phyloP scores from a whole-genome alignment of 108 stramenopile species.

The Parietichytrium sp. region DNA sequence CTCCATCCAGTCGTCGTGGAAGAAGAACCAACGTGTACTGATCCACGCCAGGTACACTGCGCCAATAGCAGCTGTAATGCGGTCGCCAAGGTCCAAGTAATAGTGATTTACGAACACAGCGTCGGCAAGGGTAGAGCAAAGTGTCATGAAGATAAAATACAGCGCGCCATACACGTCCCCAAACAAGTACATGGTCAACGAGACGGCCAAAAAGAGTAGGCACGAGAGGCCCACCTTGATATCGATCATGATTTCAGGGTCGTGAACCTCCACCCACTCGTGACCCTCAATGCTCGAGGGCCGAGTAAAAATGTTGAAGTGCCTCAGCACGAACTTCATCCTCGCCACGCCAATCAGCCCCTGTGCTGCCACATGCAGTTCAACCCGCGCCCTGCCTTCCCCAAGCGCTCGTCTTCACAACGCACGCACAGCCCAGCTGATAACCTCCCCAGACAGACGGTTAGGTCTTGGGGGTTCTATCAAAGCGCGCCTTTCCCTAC shows the following conservation, averaged over 20 bases:
- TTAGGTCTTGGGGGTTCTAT: too few species aligned
- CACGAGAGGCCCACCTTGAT: constrained; percentile 29
- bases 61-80: constrained; percentile 13
- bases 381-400: too few species aligned
- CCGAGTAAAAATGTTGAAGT: constrained; percentile 20
- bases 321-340: constrained; percentile 10
- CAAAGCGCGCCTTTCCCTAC: too few species aligned
- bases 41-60: constrained; percentile 12
- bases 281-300: constrained; percentile 30
- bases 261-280: constrained; percentile 32
- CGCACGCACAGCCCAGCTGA: too few species aligned
- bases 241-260: constrained; percentile 3
- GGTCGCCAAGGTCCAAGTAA: constrained; percentile 26
- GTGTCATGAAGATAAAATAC: not conserved
- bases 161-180: not conserved
- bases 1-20: not conserved
- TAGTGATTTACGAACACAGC: constrained; percentile 10
- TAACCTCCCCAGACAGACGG: too few species aligned
- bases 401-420: too few species aligned
- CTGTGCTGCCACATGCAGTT: too few species aligned
- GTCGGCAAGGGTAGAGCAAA: constrained; percentile 7
- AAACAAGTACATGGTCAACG: not conserved
- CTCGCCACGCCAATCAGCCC: too few species aligned
- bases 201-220: not conserved
- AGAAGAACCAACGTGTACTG: constrained; percentile 25